Percentiles rank a stretch among this genome's conserved stretches.
These are phyloP conservation scores for Plasmodium falciparum DNA, from an alignment of 169 alveolate genomes.

Conservation along the genomic window DNA sequence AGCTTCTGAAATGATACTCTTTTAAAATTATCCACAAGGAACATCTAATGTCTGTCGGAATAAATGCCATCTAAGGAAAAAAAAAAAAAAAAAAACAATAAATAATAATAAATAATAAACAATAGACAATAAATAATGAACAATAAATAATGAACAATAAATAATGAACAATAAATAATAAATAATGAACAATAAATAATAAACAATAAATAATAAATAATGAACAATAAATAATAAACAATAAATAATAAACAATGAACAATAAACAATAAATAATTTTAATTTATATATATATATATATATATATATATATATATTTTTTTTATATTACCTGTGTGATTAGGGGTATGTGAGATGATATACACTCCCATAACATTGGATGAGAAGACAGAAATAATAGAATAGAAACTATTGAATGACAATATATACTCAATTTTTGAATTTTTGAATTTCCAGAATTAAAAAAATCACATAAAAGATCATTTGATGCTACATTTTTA, in stretches of 20 bases:
- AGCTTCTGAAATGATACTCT: slow-evolving; percentile 69
- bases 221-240: too few relatives aligned
- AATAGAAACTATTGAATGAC: slow-evolving; percentile 52
- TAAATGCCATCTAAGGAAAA: slow-evolving; percentile 61
- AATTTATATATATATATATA: too few relatives aligned
- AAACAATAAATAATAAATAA: too few relatives aligned
- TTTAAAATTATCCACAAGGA: slow-evolving; percentile 72
- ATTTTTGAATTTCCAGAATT: slow-evolving; percentile 24
- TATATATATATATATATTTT: too few relatives aligned
- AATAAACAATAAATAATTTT: too few relatives aligned
- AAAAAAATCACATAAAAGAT: slow-evolving; percentile 32
- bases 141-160: too few relatives aligned
- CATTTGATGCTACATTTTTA: slow-evolving; percentile 14
- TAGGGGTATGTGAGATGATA: slow-evolving; percentile 66
- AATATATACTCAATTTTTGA: slow-evolving; percentile 59
- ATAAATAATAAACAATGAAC: too few relatives aligned
- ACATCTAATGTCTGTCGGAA: slow-evolving; percentile 52
- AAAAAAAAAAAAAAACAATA: background rate
- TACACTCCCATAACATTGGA: slow-evolving; percentile 53
- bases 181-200: too few relatives aligned
- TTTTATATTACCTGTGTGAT: slow-evolving; percentile 27
- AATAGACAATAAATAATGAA: too few relatives aligned
- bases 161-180: too few relatives aligned
- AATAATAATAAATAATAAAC: too few relatives aligned
- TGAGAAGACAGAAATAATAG: slow-evolving; percentile 74